Evolutionary conservation across 148 eudicot genomes (phyloP).

Genomic region (Cornus florida): DNA sequence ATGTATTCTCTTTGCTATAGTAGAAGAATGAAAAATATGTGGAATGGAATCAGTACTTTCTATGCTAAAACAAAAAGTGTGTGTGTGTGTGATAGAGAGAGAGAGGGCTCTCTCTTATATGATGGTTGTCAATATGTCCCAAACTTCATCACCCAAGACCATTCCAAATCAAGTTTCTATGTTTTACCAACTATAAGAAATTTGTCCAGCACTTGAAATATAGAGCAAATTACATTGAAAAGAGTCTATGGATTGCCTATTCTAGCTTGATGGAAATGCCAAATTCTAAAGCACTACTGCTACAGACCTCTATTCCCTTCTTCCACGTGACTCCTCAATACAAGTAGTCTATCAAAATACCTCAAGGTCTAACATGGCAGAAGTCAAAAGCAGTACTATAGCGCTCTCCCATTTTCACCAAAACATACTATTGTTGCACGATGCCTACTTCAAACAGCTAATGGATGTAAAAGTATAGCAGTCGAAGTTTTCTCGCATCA

Average conservation of each 20-base stretch:
- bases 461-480: no score
- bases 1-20: no score
- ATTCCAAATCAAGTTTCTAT: not conserved
- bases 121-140: not conserved
- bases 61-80: not conserved
- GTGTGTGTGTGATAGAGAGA: not conserved
- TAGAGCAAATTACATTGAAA: no score
- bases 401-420: not conserved
- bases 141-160: not conserved
- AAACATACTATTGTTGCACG: not conserved
- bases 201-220: no score
- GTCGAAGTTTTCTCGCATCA: not conserved
- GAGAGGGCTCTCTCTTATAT: no score
- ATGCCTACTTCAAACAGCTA: not conserved
- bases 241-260: not conserved
- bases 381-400: no score
- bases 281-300: not conserved
- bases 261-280: not conserved
- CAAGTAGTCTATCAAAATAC: not conserved
- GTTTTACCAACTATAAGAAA: not conserved
- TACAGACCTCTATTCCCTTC: not conserved
- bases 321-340: not conserved
- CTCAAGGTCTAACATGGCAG: not conserved
- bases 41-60: not conserved
- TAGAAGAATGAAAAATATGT: no score